Evolutionary conservation across 2,329 filamentous ascomycete species (phyloP).

Genomic region (Microthyrium microscopicum): DNA sequence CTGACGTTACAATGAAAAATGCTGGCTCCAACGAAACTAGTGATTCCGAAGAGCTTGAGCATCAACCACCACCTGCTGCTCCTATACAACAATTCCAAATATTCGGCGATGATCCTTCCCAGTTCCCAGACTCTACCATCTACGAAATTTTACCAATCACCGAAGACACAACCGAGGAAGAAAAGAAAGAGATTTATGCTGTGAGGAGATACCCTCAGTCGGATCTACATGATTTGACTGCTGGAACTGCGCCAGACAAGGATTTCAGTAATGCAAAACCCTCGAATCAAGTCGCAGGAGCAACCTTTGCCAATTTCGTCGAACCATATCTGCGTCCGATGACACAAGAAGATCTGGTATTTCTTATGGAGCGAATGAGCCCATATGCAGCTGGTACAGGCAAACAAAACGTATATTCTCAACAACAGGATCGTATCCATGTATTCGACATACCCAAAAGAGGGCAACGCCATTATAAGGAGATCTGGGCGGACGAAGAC

Average conservation of each 20-base stretch:
- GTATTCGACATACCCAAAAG: constrained; percentile 78
- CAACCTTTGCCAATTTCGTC: constrained; percentile 80
- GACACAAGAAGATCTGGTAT: constrained; percentile 85
- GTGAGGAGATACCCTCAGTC: constrained; percentile 68
- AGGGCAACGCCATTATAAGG: constrained; percentile 70
- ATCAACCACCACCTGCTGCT: constrained; percentile 43
- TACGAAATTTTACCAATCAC: constrained; percentile 75
- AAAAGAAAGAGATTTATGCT: constrained; percentile 74
- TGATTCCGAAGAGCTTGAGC: constrained; percentile 32
- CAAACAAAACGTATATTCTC: constrained; percentile 2
- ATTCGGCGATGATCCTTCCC: constrained; percentile 82
- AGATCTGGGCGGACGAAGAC: constrained; percentile 91
- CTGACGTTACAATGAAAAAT: constrained; percentile 38
- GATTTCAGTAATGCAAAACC: constrained; percentile 94
- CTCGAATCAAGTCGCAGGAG: constrained; percentile 82
- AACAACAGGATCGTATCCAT: constrained; percentile 55
- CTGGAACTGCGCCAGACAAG: constrained; percentile 77
- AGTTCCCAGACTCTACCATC: constrained; percentile 78
- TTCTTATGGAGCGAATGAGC: constrained; percentile 75
- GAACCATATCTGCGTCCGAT: constrained; percentile 84
- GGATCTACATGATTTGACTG: constrained; percentile 70
- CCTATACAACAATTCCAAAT: constrained; percentile 59
- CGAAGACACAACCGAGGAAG: constrained; percentile 64
- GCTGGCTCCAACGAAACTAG: constrained; percentile 34
- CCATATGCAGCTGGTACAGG: no score